These are phyloP conservation scores for Syncephalis plumigaleata DNA, from an alignment of 371 early-diverging fungal genomes.

Conservation along the genomic window DNA sequence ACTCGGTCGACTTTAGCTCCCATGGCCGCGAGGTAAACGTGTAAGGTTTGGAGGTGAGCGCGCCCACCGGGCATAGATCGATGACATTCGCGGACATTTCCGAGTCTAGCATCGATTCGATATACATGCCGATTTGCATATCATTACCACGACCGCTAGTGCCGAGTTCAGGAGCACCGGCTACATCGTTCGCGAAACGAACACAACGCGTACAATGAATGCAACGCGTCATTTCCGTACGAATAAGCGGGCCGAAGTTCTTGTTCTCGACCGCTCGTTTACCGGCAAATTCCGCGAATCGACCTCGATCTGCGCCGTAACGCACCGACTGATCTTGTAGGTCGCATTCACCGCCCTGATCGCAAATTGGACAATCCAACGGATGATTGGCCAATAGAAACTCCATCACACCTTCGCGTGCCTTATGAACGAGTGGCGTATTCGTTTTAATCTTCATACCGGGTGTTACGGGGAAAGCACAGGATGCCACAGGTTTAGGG, in stretches of 20 bases:
- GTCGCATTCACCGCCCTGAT: constrained; percentile 98
- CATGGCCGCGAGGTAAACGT: constrained; percentile 88
- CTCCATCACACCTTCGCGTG: constrained; percentile 97
- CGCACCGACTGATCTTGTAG: constrained; percentile 94
- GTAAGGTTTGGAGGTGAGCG: constrained; percentile 92
- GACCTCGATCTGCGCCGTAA: constrained; percentile 87
- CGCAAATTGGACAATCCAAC: constrained; percentile 95
- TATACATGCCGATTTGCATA: constrained; percentile 95
- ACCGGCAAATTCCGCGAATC: constrained; percentile 66
- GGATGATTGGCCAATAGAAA: constrained; percentile 95
- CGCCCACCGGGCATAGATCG: constrained; percentile 96
- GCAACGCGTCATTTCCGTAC: constrained; percentile 94
- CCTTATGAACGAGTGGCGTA: constrained; percentile 87
- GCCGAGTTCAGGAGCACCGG: constrained; percentile 89
- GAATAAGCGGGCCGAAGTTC: constrained; percentile 89
- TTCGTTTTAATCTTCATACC: constrained; percentile 95
- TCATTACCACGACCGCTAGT: constrained; percentile 93
- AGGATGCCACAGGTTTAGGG: constrained; percentile 92
- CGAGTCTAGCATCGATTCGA: constrained; percentile 70
- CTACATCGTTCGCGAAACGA: constrained; percentile 94
- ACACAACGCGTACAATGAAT: constrained; percentile 98
- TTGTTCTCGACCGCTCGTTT: constrained; percentile 97
- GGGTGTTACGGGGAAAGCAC: constrained; percentile 93
- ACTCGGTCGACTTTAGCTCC: constrained; percentile 93
- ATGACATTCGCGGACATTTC: constrained; percentile 96